Evolutionary conservation across 1,284 basidiomycete genomes (phyloP).

Genomic region (Melampsora americana): DNA sequence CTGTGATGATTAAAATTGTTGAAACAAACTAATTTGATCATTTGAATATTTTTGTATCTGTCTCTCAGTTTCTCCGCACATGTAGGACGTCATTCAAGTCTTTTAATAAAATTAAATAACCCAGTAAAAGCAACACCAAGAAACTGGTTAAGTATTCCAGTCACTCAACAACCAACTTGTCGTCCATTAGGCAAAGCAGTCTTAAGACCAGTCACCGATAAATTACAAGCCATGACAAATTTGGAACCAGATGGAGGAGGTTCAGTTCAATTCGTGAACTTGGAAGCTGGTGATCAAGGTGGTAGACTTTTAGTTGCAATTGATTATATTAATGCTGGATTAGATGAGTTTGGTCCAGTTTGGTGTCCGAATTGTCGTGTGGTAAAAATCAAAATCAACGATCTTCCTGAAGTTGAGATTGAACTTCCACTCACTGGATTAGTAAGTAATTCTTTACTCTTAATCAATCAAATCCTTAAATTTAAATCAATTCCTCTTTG

Average conservation of each 20-base stretch:
- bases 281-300: conserved; percentile 11
- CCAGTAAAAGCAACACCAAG: background rate
- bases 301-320: conserved; percentile 20
- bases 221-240: background rate
- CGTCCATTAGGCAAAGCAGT: conserved; percentile 3
- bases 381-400: conserved; percentile 19
- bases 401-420: background rate
- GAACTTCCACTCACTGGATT: conserved; percentile 36
- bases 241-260: conserved; percentile 1
- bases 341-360: background rate
- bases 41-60: too few relatives aligned
- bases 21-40: too few relatives aligned
- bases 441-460: conserved; percentile 15
- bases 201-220: background rate
- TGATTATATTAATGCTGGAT: conserved; percentile 36
- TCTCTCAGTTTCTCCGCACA: background rate
- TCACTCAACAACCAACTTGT: background rate
- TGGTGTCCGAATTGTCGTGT: conserved; percentile 13
- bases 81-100: conserved; percentile 9
- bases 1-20: too few relatives aligned
- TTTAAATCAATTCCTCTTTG: too few relatives aligned
- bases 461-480: background rate
- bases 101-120: conserved; percentile 25
- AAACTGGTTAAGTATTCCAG: conserved; percentile 1
- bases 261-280: conserved; percentile 6